Base-by-base conservation (phyloP, 345 rosid genomes). In the Bruguiera parviflora region DNA sequence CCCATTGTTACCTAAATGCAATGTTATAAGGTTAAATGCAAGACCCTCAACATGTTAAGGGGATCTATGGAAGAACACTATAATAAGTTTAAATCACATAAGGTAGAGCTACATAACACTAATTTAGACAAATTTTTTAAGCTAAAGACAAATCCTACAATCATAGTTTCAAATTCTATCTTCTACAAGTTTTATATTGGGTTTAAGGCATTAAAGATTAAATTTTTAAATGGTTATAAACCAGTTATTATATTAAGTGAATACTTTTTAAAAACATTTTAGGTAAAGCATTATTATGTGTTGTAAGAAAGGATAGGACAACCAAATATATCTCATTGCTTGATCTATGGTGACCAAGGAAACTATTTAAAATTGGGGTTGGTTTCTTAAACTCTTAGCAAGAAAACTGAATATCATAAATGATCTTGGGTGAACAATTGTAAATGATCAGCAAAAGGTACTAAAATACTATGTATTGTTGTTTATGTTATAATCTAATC, bases 1-100 rank as follows among this genome's bases (percentile, higher is more conserved):
- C 11, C 10, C 0, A 39, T 0, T 0, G 15, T 39, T 10, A 39
- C 13, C 15, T 10, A 39, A 0, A 2, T 39, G 11, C 2, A 10
- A 39, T 10, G 4, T 0, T 39, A 10, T 39, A 9, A 0, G 15
- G 3, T 2, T 0, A 39, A 3, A 39, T 10, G 0, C 0, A 39
- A 39, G 15, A 0, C 46, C 2, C 0, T 11, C 0, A 8, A 2
- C 11, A 1, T 9, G 43, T 37, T 9, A 2, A 8, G 3, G 0
- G 13, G 2, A 37, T 37, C 9, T 1, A 37, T 37, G 13, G 13
- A 37, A 37, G 9, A 8, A 37, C 13, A 37, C 2, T 37, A 37
- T 10, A 37, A 1, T 37, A 8, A 8, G 13, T 4, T 37, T 8
- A 10, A 1, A 9, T 37, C 13, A 8, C 1, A 37, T 9, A 0